Base-by-base conservation (phyloP, 257 asterid genomes). In the Salvia miltiorrhiza region DNA sequence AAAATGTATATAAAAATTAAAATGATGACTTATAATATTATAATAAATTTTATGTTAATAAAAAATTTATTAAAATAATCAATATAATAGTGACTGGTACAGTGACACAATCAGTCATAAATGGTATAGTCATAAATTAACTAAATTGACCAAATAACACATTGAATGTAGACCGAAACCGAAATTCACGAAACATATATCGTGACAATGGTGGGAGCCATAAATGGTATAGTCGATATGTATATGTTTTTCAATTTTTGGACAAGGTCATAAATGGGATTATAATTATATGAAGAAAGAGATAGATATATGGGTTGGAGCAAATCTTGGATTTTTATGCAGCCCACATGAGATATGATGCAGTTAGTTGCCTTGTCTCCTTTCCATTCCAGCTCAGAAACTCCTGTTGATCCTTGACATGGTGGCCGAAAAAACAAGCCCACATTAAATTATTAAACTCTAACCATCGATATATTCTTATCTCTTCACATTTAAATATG, bases 311-410 rank as follows among this genome's bases (percentile, higher is more conserved):
- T 32, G 12, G 39, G 19, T 17, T 44, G 16, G 37, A 53, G 63
- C 48, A 20, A n/a, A 48, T 58, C 13, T 66, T 57, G 73, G 73
- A 48, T 37, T 17, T 49, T 32, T 40, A 74, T 63, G 71, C 58
- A 72, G 45, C 33, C 47, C 48, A 63, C 63, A 63, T 63, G 76
- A 70, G 74, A 63, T 54, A 76, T 47, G 33, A 37, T 23, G 12
- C 53, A 75, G 62, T 74, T 82, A 70, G 84, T 77, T 82, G 81
- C 67, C 72, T 69, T 77, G 87, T 84, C 80, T 78, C 37, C 72
- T 80, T 69, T 45, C 80, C 57, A 13, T 45, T 80, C 83, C 93
- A 87, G 93, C 85, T 87, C 87, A 84, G 37, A 71, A 57, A 17
- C 45, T 76, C 70, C 78, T 82, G 80, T 77, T 80, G 77, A 83